phyloP scores from a whole-genome alignment of 176 grass and related monocot species.

The Echinochloa phyllopogon region DNA sequence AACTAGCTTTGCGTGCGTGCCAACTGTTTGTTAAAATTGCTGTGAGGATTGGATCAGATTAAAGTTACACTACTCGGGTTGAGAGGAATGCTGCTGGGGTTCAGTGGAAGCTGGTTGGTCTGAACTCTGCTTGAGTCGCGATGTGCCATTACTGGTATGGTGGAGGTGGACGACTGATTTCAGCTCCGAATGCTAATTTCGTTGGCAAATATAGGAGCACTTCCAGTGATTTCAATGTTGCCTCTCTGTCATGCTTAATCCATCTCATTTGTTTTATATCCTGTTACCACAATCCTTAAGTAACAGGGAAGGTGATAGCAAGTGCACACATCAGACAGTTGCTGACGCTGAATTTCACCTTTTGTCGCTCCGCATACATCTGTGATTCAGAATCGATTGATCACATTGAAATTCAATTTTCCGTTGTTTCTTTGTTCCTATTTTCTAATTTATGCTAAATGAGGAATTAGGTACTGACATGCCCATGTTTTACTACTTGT shows the following conservation, averaged over 20 bases:
- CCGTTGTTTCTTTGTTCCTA: constrained; percentile 8
- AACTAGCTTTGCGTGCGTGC: constrained; percentile 3
- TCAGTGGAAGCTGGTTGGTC: neutral
- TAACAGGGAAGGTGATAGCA: neutral
- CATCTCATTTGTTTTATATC: neutral
- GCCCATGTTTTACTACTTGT: constrained; percentile 17
- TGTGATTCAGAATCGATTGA: neutral
- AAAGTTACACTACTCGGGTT: neutral
- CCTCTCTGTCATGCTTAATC: constrained; percentile 4
- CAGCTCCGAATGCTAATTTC: neutral
- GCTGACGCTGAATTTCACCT: neutral
- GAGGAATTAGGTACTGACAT: neutral
- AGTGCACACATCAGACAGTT: neutral
- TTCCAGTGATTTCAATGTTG: neutral
- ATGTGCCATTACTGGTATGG: neutral
- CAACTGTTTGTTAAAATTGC: constrained; percentile 50
- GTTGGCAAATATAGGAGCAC: neutral
- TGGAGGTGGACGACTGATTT: neutral
- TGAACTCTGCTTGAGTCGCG: neutral
- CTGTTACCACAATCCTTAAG: neutral
- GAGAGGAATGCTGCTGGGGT: neutral
- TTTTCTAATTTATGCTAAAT: constrained; percentile 16
- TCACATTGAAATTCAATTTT: neutral
- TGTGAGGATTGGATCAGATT: neutral
- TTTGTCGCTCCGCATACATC: neutral